phyloP scores from a whole-genome alignment of 768 basidiomycete species.

The Chiua virens region DNA sequence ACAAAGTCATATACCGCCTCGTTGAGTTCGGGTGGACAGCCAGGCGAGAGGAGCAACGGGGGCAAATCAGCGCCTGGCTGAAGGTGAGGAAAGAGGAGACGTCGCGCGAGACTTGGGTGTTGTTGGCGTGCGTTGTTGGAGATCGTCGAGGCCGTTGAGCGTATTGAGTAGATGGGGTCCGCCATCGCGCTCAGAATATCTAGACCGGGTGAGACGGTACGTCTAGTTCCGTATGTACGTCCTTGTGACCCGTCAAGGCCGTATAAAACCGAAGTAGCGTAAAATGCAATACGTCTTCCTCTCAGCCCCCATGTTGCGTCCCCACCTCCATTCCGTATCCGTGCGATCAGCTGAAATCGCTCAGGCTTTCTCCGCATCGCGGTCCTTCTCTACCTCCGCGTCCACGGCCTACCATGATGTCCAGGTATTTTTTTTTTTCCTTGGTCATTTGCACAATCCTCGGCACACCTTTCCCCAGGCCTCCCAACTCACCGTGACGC shows the following conservation, averaged over 20 bases:
- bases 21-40: slow-evolving; percentile 54
- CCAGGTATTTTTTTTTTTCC: slow-evolving; percentile 38
- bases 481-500: slow-evolving; percentile 48
- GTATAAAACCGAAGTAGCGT: slow-evolving; percentile 24
- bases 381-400: slow-evolving; percentile 11
- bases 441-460: background rate
- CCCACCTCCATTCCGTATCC: slow-evolving; percentile 9
- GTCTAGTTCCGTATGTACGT: too few species aligned
- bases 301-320: slow-evolving; percentile 20
- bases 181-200: background rate
- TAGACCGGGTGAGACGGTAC: too few species aligned
- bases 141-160: slow-evolving; percentile 23
- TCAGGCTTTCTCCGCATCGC: slow-evolving; percentile 7
- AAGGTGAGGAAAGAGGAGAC: slow-evolving; percentile 64
- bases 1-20: slow-evolving; percentile 66
- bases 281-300: background rate
- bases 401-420: slow-evolving; percentile 46
- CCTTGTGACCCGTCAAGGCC: background rate
- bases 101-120: slow-evolving; percentile 45
- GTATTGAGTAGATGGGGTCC: slow-evolving; percentile 13
- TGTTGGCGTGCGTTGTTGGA: slow-evolving; percentile 21
- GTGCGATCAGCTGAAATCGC: slow-evolving; percentile 10
- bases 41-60: slow-evolving; percentile 48
- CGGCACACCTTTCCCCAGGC: slow-evolving; percentile 38
- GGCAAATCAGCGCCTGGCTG: slow-evolving; percentile 46